Evolutionary conservation across 2,329 filamentous ascomycete species (phyloP), one percentile per base, ranked within the genome.

Genomic region (Alternaria arbusti): DNA sequence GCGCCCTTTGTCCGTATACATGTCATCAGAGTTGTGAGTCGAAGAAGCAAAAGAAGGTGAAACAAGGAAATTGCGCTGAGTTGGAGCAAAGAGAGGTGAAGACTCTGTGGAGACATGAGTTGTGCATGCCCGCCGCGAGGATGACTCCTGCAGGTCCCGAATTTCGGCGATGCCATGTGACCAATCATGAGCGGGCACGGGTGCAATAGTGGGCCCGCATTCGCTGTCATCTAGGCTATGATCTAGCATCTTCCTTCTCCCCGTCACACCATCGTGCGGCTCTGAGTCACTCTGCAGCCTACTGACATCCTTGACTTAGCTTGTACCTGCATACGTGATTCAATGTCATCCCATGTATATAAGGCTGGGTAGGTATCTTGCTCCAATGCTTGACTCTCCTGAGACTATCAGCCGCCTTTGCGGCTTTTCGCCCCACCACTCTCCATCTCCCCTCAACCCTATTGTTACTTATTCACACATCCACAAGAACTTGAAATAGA

Each of bases 251-350:
- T 64, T 67, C 64, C 64, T 51, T 52, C 30, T 62, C 47, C 54
- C 70, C 70, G 60, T 54, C 60, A 63, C 60, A 63, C 60, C 55
- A 63, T 58, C 25, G 61, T 69, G 68, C 67, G 70, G 70, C 69
- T 76, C 71, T 79, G 76, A 79, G 72, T 79, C 76, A 79, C 75
- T 55, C 40, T 73, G 66, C 65, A 69, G 74, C 68, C 75, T 75
- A 58, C 62, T 26, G 59, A 52, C 61, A 57, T 40, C 57, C 70
- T 65, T 74, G 71, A 77, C 71, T 70, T 70, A 60, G 61, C 57
- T 64, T 65, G 70, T 70, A 70, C 60, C 56, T 63, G 60, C 56
- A 63, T 63, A 51, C 70, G 63, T 70, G 70, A 66, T 61, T 65
- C 68, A 40, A 54, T 46, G 47, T 65, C 56, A 59, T 68, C 58